Evolutionary conservation across 2,329 filamentous ascomycete genomes (phyloP), one percentile per base, ranked within the genome.

Genomic region (Botrytis fabae): DNA sequence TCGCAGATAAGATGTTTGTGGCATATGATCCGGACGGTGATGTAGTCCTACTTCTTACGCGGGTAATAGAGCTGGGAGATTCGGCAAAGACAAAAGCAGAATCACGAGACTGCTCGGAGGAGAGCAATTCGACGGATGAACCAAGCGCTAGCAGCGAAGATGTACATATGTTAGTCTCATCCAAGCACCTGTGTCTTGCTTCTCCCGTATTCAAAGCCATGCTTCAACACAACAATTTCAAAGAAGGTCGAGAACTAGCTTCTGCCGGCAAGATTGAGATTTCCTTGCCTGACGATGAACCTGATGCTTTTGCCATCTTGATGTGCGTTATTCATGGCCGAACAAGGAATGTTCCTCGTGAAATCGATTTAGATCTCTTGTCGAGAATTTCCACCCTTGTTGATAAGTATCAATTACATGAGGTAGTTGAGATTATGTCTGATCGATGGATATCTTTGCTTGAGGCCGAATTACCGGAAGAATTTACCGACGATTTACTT

Each of bases 351-450:
- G 6, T 66, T n/a, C 46, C 61, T n/a, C 46, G 20, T 18, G 22
- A 44, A 44, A 22, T 54, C 0, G 35, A 66, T 61, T 32, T 69
- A 2, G 51, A 69, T 46, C 35, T 71, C 6, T 14, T 66, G 14
- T 66, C 12, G 20, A 71, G 46, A 14, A 71, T 66, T n/a, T 71
- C 60, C 38, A 71, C 69, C 28, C n/a, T 71, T 14, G 69, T 71
- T 9, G 69, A 71, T 40, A 71, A 71, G 60, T 71, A 66, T 71
- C 69, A 71, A 57, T 44, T 71, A 35, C 69, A 66, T 44, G 69
- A 71, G 60, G 60, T 65, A 6, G 69, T 66, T 32, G 69, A 71
- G 32, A 59, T 66, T 40, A 66, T 71, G 38, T 65, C 69, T 40
- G 60, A 66, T 57, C 40, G 61, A 20, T 71, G 60, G 69, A 44